Conservation (phyloP, 441 rosid species). For the Gossypium gossypioides region DNA sequence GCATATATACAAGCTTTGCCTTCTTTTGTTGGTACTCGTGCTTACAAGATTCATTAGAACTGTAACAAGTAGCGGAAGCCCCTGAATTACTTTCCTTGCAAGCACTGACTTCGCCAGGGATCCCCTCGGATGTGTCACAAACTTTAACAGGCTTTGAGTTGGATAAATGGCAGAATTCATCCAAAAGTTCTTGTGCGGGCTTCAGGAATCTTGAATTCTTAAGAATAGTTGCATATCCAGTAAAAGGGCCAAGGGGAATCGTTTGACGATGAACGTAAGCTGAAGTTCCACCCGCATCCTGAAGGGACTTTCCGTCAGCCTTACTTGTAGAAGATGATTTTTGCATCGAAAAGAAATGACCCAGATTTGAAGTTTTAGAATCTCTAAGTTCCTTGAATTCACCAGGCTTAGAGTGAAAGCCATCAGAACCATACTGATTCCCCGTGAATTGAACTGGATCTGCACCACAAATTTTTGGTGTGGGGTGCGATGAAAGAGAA, state of each 20-base stretch:
- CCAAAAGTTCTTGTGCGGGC: conserved; percentile 49
- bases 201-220: conserved; percentile 47
- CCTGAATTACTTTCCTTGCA: conserved; percentile 17
- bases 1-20: conserved; percentile 45
- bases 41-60: conserved; percentile 22
- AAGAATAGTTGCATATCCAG: conserved; percentile 58
- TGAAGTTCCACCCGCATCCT: conserved; percentile 25
- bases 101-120: conserved; percentile 21
- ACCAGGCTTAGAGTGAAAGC: conserved; percentile 6
- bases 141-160: conserved; percentile 14
- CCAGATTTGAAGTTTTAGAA: conserved; percentile 7
- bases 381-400: conserved; percentile 18
- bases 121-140: conserved; percentile 14
- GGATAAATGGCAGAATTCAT: conserved; percentile 27
- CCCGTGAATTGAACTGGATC: conserved; percentile 18
- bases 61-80: conserved; percentile 19
- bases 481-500: conserved; percentile 39
- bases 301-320: conserved; percentile 25
- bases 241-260: conserved; percentile 64
- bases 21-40: conserved; percentile 47
- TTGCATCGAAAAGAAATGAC: conserved; percentile 6
- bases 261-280: conserved; percentile 18
- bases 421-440: conserved; percentile 14
- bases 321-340: conserved; percentile 23
- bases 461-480: conserved; percentile 6